Base-by-base conservation (phyloP, 768 basidiomycete genomes). In the Nevesoporus exiguus region DNA sequence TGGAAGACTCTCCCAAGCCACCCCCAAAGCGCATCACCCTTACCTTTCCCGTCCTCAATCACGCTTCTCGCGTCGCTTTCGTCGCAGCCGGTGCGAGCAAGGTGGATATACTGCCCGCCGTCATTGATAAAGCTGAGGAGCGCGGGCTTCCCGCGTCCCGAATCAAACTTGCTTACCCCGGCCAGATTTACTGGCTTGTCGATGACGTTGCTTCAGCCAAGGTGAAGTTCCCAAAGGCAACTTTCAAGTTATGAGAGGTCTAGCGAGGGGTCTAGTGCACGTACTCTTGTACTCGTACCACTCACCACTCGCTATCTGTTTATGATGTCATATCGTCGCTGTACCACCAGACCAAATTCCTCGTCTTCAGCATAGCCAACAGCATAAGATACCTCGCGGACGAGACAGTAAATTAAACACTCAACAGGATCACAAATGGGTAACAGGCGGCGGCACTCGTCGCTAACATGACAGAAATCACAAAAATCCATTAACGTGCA, bases 1-100 rank as follows among this genome's bases (percentile, higher is more conserved):
- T 99, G 64, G 85, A 90, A 19, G 93, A 98, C 74, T 89, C 89
- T 36, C 97, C 97, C 22, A 98, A 99, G 72, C 93, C 93, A 0
- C 97, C 97, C 13, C 77, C 85, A 13, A 84, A 80, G 63, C 84
- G 97, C 57, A 88, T 98, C 72, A 98, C 97, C 5, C 80, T 99
- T 61, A 98, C 97, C 43, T 85, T 80, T 65, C 90, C 91, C 44
- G 93, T 94, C 56, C 84, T 95, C 61, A 95, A 93, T 67, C 92
- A 95, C 69, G 90, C 93, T 17, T 78, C 84, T 48, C 81, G 90
- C 56, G 83, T 95, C 55, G 96, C 81, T 0, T 99, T 99, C 66
- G 93, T 99, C 48, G 90, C 86, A 11, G 74, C 83, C 4, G 96
- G 97, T 10, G 85, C 79, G 61, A 81, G 80, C 56, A 99, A 99